These are phyloP conservation scores for Cystobasidiopsis lactophilus DNA, from an alignment of 768 basidiomycete species.

Conservation along the genomic window DNA sequence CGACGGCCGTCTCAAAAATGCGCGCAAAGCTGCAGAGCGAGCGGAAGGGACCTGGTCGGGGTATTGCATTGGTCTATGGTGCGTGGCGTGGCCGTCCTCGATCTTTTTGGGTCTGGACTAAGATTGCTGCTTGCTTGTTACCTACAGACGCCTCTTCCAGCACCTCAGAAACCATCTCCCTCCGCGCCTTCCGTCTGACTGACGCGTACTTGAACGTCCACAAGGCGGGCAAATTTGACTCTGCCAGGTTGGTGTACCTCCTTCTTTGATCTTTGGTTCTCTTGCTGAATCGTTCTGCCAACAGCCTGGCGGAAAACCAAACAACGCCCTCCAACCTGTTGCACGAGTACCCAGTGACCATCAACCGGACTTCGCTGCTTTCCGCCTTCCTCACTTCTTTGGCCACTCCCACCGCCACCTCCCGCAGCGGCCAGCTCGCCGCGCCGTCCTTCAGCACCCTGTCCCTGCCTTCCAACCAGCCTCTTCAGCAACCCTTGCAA, in stretches of 20 bases:
- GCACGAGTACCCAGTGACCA: constrained; percentile 17
- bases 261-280: neutral
- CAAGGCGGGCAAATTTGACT: constrained; percentile 17
- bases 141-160: neutral
- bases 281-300: neutral
- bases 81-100: neutral
- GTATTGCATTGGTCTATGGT: constrained; percentile 21
- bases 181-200: constrained; percentile 15
- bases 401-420: neutral
- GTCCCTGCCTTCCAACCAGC: neutral
- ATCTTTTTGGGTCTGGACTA: neutral
- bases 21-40: constrained; percentile 2
- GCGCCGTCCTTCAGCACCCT: neutral
- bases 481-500: neutral
- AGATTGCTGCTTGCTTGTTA: neutral
- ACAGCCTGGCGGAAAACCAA: constrained; percentile 16
- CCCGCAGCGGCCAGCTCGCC: neutral
- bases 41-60: constrained; percentile 11
- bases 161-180: constrained; percentile 13
- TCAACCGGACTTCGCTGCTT: constrained; percentile 18
- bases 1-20: constrained; percentile 4
- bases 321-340: constrained; percentile 18
- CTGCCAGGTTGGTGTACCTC: constrained; percentile 14
- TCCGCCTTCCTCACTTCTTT: constrained; percentile 19
- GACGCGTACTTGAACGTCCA: constrained; percentile 14